A percentile compares a stretch with the other conserved stretches of the same genome.
phyloP scores from a whole-genome alignment of 2,329 filamentous ascomycete species.

The Ophiostoma triangulosporum region DNA sequence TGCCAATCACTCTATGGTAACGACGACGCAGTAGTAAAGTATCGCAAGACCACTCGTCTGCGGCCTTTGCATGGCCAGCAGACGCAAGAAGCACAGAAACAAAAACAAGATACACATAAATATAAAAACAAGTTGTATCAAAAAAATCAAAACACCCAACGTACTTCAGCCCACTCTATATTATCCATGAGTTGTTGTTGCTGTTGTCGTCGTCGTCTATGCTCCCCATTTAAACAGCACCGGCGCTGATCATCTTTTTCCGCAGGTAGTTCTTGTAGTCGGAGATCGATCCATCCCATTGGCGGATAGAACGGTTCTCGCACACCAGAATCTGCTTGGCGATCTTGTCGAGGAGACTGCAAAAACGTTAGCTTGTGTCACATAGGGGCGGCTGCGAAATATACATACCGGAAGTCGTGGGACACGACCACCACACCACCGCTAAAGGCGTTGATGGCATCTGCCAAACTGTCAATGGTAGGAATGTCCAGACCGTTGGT shows the following conservation, averaged over 20 bases:
- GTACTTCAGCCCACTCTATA: constrained; percentile 5
- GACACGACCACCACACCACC: constrained; percentile 96
- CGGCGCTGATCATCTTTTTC: constrained; percentile 92
- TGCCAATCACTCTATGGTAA: constrained; percentile 5
- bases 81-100: not conserved
- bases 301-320: constrained; percentile 86
- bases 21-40: not conserved
- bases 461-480: constrained; percentile 92
- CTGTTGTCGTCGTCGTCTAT: not conserved
- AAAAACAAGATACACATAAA: not conserved
- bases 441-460: constrained; percentile 91
- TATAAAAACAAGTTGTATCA: not conserved
- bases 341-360: constrained; percentile 92
- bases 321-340: constrained; percentile 99
- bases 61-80: not conserved
- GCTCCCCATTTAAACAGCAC: constrained; percentile 55
- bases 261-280: constrained; percentile 97
- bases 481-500: constrained; percentile 99
- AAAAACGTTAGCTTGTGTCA: not conserved
- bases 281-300: constrained; percentile 80
- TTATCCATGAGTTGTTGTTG: not conserved
- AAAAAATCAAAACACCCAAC: constrained; percentile 6
- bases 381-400: not conserved
- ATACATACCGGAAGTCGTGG: constrained; percentile 88
- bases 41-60: not conserved